A percentile compares a stretch with the other conserved stretches of the same genome.
Evolutionary conservation across 805 yeast genomes (phyloP).

Genomic region (Candida quercuum): DNA sequence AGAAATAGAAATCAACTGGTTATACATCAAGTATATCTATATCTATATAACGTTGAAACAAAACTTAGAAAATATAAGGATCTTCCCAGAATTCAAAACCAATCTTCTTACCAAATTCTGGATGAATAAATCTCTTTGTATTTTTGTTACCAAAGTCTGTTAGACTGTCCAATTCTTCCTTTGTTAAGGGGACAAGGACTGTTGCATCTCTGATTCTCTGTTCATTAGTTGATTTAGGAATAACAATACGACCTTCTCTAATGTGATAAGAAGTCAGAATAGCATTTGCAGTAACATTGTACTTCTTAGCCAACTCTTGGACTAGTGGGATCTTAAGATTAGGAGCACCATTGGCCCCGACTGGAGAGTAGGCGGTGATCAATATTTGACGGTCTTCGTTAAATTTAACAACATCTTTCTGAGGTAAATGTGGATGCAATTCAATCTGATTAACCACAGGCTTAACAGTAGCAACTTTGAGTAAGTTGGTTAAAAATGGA

Average conservation of each 20-base stretch:
- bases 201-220: conserved; percentile 44
- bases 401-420: conserved; percentile 46
- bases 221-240: conserved; percentile 66
- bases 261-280: conserved; percentile 60
- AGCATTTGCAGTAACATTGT: conserved; percentile 48
- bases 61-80: too few species aligned
- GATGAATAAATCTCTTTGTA: conserved; percentile 27
- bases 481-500: conserved; percentile 30
- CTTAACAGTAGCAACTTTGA: conserved; percentile 34
- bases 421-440: conserved; percentile 68
- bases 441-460: conserved; percentile 60
- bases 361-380: conserved; percentile 58
- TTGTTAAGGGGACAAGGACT: conserved; percentile 30
- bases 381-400: conserved; percentile 44
- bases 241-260: conserved; percentile 49
- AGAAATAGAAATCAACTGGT: not conserved
- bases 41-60: too few species aligned
- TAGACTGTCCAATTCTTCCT: conserved; percentile 34
- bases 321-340: conserved; percentile 46
- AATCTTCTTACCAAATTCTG: conserved; percentile 6
- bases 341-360: conserved; percentile 63
- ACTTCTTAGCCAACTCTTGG: conserved; percentile 48
- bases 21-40: not conserved
- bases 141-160: conserved; percentile 24
- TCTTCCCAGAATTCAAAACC: conserved; percentile 9